Percentiles rank a stretch among this genome's conserved stretches.
phyloP scores from a whole-genome alignment of 768 basidiomycete species.

The Lentinula aciculospora region DNA sequence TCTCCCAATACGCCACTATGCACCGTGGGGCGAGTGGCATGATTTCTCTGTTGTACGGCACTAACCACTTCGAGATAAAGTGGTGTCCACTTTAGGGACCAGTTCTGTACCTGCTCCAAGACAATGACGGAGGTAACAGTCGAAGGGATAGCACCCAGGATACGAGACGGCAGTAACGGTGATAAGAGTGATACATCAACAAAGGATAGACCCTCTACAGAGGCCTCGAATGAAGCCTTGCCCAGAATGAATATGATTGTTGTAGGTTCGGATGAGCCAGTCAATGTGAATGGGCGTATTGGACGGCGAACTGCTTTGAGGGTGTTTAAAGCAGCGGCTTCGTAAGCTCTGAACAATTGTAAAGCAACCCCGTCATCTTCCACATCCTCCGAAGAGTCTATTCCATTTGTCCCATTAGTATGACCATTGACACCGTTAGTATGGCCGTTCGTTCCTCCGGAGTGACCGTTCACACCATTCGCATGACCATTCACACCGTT shows the following conservation, averaged over 20 bases:
- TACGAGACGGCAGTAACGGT: conserved; percentile 58
- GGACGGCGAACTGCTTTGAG: conserved; percentile 57
- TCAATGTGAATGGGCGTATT: conserved; percentile 45
- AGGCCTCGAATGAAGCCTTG: conserved; percentile 30
- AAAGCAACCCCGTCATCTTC: conserved; percentile 8
- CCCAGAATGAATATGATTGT: conserved; percentile 75
- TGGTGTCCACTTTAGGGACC: conserved; percentile 84
- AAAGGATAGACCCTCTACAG: conserved; percentile 55
- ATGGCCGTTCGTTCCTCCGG: conserved; percentile 22
- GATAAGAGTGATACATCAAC: conserved; percentile 62
- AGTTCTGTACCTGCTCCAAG: conserved; percentile 72
- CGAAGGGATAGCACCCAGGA: conserved; percentile 55
- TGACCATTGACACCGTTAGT: conserved; percentile 5
- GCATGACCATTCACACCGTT: conserved; percentile 5
- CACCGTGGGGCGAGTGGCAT: conserved; percentile 45
- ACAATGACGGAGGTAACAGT: conserved; percentile 68
- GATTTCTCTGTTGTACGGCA: conserved; percentile 57
- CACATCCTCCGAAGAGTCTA: conserved; percentile 11
- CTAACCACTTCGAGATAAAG: conserved; percentile 78
- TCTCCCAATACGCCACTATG: conserved; percentile 62
- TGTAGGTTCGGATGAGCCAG: conserved; percentile 50
- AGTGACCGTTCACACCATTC: conserved; percentile 8
- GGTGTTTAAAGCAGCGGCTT: conserved; percentile 62
- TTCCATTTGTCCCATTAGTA: conserved; percentile 15
- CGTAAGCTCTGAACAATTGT: conserved; percentile 53